These are phyloP conservation scores for Amauroascus verrucosus DNA, from an alignment of 2,329 filamentous ascomycete genomes.

Conservation along the genomic window DNA sequence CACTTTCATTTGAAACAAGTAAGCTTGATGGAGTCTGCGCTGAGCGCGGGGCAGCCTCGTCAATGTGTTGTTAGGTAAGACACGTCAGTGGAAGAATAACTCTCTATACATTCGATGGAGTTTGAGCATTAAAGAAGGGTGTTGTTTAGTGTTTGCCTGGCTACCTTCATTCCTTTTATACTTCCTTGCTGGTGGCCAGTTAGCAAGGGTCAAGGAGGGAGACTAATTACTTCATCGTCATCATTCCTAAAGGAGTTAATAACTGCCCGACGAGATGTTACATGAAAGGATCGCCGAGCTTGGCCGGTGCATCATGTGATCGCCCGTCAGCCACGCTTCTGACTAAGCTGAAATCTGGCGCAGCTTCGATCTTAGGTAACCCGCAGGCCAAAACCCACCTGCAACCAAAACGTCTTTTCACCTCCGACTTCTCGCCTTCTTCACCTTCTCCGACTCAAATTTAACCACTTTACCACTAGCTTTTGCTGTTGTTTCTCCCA, in stretches of 20 bases:
- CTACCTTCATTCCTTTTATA: not conserved
- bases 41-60: not conserved
- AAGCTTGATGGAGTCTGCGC: not conserved
- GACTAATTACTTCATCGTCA: not conserved
- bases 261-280: not conserved
- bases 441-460: not conserved
- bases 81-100: not conserved
- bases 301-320: not conserved
- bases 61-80: not conserved
- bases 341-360: not conserved
- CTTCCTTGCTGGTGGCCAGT: not conserved
- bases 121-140: not conserved
- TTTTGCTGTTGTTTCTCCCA: not conserved
- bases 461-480: not conserved
- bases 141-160: not conserved
- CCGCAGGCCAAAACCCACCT: not conserved
- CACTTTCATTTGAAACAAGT: slow-evolving; percentile 50
- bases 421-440: not conserved
- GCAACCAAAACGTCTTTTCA: not conserved
- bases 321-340: not conserved
- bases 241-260: not conserved
- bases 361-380: not conserved
- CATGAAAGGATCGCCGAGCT: not conserved
- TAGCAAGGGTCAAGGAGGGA: not conserved
- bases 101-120: not conserved